Evolutionary conservation across 129 eudicot species (phyloP), one percentile per base, ranked within the genome.

Genomic region (Glebionis coronaria): DNA sequence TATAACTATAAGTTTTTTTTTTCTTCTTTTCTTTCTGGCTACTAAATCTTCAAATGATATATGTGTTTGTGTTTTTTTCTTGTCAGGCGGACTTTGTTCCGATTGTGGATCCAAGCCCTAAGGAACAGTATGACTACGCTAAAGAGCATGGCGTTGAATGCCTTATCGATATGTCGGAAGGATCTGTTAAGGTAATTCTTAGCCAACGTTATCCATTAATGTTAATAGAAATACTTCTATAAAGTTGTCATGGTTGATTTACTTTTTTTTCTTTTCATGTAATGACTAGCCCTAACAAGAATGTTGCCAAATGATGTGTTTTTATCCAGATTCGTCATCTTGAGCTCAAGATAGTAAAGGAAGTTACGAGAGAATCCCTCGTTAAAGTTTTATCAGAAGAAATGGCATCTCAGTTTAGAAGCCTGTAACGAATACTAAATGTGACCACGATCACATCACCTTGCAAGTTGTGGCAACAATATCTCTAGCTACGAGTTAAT

Each of bases 61-160:
- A 9, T 50, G 45, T 59, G 57, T 18, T 38, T 61, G 18, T 65
- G 65, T 46, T 10, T 23, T 23, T 23, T 52, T 23, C 2, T 21
- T 55, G 4, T 61, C 97, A 91, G 97, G 97, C 96, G 2, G 90
- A 91, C 54, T 78, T 83, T 73, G 94, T 91, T 28, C 88, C 96
- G 11, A 11, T 69, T 61, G 61, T 77, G 80, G 94, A 91, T 76
- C 97, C 97, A 56, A 88, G 96, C 76, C 85, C 85, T 44, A 91
- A 88, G 5, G 96, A 91, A 74, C 97, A 91, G 73, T 88, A 87
- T 52, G 97, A 91, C 74, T 91, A 83, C 76, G 97, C 96, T 35
- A 91, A 82, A 68, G 98, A 92, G 60, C 84, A 86, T 80, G 98
- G 88, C 71, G 86, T 92, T 73, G 86, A 84, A 81, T 92, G 91